Base-by-base conservation (phyloP, 1,284 basidiomycete species). In the Naganishia sp. region DNA sequence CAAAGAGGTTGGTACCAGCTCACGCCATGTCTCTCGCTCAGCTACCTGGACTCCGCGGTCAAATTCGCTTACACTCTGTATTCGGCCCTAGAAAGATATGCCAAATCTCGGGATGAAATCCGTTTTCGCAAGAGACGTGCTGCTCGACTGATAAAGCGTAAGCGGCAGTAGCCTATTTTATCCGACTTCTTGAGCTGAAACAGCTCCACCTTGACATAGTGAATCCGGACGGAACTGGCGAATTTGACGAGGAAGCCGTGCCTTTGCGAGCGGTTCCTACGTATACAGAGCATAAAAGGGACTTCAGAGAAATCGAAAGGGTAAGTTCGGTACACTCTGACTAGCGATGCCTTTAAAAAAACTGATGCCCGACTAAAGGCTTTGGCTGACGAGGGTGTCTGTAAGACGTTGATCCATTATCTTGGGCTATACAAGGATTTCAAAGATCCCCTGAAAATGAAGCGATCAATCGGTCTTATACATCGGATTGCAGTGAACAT, bases 401-500 rank as follows among this genome's bases (percentile, higher is more conserved):
- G 90, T 9, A 84, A 87, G 68, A 93, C 93, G 1, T 85, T 94
- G 52, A 77, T 97, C 55, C 81, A 85, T 45, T 95, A 94, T 75
- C 83, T 96, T 23, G 82, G 85, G 33, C 85, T 90, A 9, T 94
- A 90, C 82, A 86, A 86, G 72, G 88, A 92, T 60, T 92, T 93
- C 77, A 82, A 84, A 13, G 86, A 87, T 2, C 79, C 87, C 0
- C 90, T 94, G 70, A 84, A 88, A 74, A 88, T 97, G 86, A 90
- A 89, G 76, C 85, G 92, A 44, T 87, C 92, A 42, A 91, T 95
- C 23, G 86, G 85, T 68, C 80, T 97, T 68, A 84, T 97, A 73
- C 90, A 96, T 77, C 85, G 94, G 18, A 91, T 94, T 73, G 92
- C 88, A 42, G 86, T 97, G 69, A 88, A 86, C 72, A 87, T 88